A percentile compares a stretch with the other conserved stretches of the same genome.
Evolutionary conservation across 371 early-diverging fungal genomes (phyloP).

Genomic region (Mucor saturninus): DNA sequence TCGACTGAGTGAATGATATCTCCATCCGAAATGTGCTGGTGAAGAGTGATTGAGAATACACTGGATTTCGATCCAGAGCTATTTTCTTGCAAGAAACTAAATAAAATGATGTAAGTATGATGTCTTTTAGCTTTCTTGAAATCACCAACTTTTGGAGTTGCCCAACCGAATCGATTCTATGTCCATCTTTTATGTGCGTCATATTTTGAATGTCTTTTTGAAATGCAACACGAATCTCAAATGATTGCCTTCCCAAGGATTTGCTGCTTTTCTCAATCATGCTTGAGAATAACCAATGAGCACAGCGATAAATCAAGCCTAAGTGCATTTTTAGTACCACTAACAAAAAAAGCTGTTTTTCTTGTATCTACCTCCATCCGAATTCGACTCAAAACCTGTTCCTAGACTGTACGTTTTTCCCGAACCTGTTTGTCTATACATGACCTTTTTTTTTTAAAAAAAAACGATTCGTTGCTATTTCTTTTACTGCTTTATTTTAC

Average conservation of each 20-base stretch:
- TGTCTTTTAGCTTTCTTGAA: too few relatives aligned
- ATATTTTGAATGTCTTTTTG: not conserved
- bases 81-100: constrained; percentile 49
- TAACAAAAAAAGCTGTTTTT: not conserved
- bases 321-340: not conserved
- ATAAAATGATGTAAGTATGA: not conserved
- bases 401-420: constrained; percentile 99
- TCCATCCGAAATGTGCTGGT: constrained; percentile 48
- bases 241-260: constrained; percentile 33
- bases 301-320: constrained; percentile 86
- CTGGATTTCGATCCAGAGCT: constrained; percentile 95
- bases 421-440: constrained; percentile 42
- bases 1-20: constrained; percentile 8
- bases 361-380: constrained; percentile 15
- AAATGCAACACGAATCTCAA: constrained; percentile 74
- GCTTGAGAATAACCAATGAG: constrained; percentile 59
- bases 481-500: constrained; percentile 42
- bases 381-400: constrained; percentile 51
- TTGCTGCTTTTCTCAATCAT: constrained; percentile 27
- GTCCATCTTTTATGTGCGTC: too few relatives aligned
- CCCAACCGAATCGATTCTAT: too few relatives aligned
- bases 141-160: too few relatives aligned
- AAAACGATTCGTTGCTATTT: not conserved
- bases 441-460: not conserved
- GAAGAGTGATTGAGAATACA: constrained; percentile 88